phyloP scores from a whole-genome alignment of 306 rosid species.

The Nissolia schottii region DNA sequence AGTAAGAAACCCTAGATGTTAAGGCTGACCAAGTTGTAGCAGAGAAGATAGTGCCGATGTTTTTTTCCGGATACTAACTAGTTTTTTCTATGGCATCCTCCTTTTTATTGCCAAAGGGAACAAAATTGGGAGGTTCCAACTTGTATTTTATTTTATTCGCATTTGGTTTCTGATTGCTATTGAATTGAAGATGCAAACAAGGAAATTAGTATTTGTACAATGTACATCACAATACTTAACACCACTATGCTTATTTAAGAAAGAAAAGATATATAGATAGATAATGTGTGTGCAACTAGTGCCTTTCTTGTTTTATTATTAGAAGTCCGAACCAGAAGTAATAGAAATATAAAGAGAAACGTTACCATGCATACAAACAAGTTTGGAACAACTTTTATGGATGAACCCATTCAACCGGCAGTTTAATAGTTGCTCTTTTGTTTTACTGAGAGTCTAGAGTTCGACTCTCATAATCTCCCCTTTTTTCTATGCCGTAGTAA shows the following conservation, averaged over 20 bases:
- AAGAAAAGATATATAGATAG: too few species aligned
- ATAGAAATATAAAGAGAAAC: too few species aligned
- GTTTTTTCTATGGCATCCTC: too few species aligned
- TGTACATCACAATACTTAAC: neutral
- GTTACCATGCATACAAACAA: neutral
- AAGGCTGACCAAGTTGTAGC: neutral
- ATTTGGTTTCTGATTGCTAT: too few species aligned
- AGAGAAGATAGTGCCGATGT: neutral
- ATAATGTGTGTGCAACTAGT: neutral
- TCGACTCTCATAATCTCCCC: too few species aligned
- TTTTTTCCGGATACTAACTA: neutral
- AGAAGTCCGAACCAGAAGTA: neutral
- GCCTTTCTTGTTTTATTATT: neutral
- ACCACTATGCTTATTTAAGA: neutral
- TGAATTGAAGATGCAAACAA: neutral
- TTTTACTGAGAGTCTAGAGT: too few species aligned
- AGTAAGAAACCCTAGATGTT: neutral
- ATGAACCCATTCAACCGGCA: too few species aligned
- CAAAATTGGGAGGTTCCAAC: too few species aligned
- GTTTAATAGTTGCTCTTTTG: too few species aligned
- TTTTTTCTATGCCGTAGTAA: too few species aligned
- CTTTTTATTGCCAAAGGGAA: too few species aligned
- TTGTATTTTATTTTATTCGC: too few species aligned
- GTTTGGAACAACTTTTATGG: neutral
- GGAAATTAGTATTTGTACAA: neutral